phyloP scores from a whole-genome alignment of 352 stramenopile genomes.

The Globisporangium takayamanum region DNA sequence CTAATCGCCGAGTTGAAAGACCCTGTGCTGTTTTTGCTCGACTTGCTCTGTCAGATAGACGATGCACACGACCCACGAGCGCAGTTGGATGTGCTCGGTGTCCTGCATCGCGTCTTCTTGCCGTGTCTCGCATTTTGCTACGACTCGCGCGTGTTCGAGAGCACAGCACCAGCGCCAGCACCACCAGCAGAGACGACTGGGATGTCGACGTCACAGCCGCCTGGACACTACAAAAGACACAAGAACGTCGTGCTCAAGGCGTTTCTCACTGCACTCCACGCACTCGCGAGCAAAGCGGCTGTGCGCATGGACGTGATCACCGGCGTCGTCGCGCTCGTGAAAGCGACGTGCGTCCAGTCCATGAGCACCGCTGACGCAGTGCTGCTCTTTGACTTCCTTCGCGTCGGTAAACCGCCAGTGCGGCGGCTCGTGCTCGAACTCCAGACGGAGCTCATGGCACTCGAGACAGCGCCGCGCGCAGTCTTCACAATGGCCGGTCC shows the following conservation, averaged over 20 bases:
- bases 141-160: conserved; percentile 25
- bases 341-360: conserved; percentile 43
- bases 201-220: too few species aligned
- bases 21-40: conserved; percentile 38
- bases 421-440: conserved; percentile 52
- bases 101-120: conserved; percentile 34
- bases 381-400: conserved; percentile 70
- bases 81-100: conserved; percentile 29
- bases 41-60: conserved; percentile 34
- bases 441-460: conserved; percentile 41
- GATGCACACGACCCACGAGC: background rate
- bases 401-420: conserved; percentile 34
- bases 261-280: conserved; percentile 34
- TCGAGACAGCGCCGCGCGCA: conserved; percentile 47
- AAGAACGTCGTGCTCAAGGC: conserved; percentile 44
- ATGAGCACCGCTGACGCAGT: conserved; percentile 54
- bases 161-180: background rate
- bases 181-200: too few species aligned
- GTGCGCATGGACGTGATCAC: conserved; percentile 22
- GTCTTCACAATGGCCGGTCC: conserved; percentile 66
- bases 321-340: conserved; percentile 38
- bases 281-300: conserved; percentile 26
- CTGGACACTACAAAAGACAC: background rate
- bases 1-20: conserved; percentile 32
- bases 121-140: conserved; percentile 31